Percentiles rank a stretch among this genome's conserved stretches.
phyloP scores from a whole-genome alignment of 2,329 filamentous ascomycete species.

The Dothistroma pini region DNA sequence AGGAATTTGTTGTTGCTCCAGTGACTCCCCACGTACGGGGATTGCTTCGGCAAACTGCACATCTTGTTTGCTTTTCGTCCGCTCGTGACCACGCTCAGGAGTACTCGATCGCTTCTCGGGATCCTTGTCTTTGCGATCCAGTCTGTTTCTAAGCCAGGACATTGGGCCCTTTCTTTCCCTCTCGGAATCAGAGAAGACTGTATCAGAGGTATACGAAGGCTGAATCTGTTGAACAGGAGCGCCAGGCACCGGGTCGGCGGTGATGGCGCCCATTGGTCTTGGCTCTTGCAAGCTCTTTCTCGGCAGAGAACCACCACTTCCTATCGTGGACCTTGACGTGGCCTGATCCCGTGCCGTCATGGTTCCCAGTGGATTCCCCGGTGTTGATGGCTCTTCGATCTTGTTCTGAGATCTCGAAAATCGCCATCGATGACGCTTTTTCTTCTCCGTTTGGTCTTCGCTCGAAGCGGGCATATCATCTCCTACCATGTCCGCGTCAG shows the following conservation, averaged over 20 bases:
- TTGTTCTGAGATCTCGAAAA: slow-evolving; percentile 50
- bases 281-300: slow-evolving; percentile 33
- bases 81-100: slow-evolving; percentile 34
- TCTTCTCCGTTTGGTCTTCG: slow-evolving; percentile 47
- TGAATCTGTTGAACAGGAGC: slow-evolving; percentile 16
- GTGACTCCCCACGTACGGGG: slow-evolving; percentile 21
- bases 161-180: slow-evolving; percentile 59
- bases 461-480: slow-evolving; percentile 44
- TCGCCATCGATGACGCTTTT: slow-evolving; percentile 70
- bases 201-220: slow-evolving; percentile 25
- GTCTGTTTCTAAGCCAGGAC: slow-evolving; percentile 63
- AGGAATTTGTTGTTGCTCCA: slow-evolving; percentile 15
- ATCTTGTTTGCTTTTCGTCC: slow-evolving; percentile 28
- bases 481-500: slow-evolving; percentile 71
- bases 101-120: slow-evolving; percentile 45
- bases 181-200: slow-evolving; percentile 36
- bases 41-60: slow-evolving; percentile 19
- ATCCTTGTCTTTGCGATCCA: slow-evolving; percentile 55
- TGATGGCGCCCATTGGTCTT: slow-evolving; percentile 17
- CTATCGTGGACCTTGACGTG: slow-evolving; percentile 33
- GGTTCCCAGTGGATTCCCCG: slow-evolving; percentile 29
- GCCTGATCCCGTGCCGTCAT: slow-evolving; percentile 31
- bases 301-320: slow-evolving; percentile 27
- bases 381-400: slow-evolving; percentile 25
- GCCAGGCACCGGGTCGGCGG: slow-evolving; percentile 21